Conservation (phyloP, 805 yeast species). For the Candida qinlingensis region DNA sequence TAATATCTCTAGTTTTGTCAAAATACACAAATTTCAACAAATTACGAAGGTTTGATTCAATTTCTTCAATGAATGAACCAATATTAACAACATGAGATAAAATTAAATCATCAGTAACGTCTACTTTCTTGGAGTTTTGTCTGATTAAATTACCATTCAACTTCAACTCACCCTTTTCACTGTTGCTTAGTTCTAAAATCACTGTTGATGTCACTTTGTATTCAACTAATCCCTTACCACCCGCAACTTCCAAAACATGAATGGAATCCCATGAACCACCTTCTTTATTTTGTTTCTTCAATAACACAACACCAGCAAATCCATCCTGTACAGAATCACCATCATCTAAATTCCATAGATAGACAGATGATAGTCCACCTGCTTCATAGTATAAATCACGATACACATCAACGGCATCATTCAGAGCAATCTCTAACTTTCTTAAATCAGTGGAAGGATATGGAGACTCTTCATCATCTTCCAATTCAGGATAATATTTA, state of each 20-base stretch:
- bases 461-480: slow-evolving; percentile 64
- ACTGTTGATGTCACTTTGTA: slow-evolving; percentile 86
- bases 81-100: slow-evolving; percentile 77
- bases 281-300: slow-evolving; percentile 58
- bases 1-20: slow-evolving; percentile 87
- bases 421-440: slow-evolving; percentile 72
- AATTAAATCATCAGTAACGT: slow-evolving; percentile 32
- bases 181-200: slow-evolving; percentile 56
- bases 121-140: slow-evolving; percentile 58
- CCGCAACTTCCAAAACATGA: slow-evolving; percentile 79
- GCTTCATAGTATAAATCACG: slow-evolving; percentile 85
- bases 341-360: slow-evolving; percentile 78
- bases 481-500: slow-evolving; percentile 53
- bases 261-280: slow-evolving; percentile 76
- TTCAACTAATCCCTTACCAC: slow-evolving; percentile 28
- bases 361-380: slow-evolving; percentile 86
- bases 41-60: slow-evolving; percentile 82
- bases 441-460: slow-evolving; percentile 65
- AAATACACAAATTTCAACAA: slow-evolving; percentile 90
- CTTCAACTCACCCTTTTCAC: slow-evolving; percentile 33
- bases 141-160: slow-evolving; percentile 84
- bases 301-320: slow-evolving; percentile 87
- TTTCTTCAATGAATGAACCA: slow-evolving; percentile 81
- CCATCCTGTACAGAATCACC: slow-evolving; percentile 38
- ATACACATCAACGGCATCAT: slow-evolving; percentile 88